These are phyloP conservation scores for Hebeloma cylindrosporum DNA, from an alignment of 768 basidiomycete species.

Conservation along the genomic window DNA sequence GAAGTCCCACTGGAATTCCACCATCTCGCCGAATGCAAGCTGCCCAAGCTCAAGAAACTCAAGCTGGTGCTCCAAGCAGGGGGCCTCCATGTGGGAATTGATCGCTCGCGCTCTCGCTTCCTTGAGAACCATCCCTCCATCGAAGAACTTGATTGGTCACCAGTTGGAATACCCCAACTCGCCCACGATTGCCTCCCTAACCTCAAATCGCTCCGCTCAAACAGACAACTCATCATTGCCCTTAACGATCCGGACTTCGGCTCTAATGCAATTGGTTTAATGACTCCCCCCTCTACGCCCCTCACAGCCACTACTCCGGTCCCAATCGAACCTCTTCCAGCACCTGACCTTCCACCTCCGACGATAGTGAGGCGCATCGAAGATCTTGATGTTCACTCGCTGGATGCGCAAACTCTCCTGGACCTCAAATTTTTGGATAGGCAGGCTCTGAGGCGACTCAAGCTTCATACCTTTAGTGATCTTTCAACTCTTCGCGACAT, in stretches of 20 bases:
- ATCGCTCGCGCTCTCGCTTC: slow-evolving; percentile 38
- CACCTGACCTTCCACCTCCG: too few species aligned
- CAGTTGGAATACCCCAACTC: slow-evolving; percentile 34
- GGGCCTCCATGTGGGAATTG: slow-evolving; percentile 30
- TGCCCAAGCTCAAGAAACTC: slow-evolving; percentile 43
- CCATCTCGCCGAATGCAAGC: slow-evolving; percentile 33
- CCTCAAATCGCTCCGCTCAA: slow-evolving; percentile 38
- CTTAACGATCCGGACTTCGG: slow-evolving; percentile 28
- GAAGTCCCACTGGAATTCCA: slow-evolving; percentile 48
- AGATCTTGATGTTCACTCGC: slow-evolving; percentile 32
- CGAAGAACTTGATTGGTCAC: slow-evolving; percentile 48
- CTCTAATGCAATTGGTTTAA: slow-evolving; percentile 7
- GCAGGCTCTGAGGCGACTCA: slow-evolving; percentile 31
- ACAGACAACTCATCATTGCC: slow-evolving; percentile 34
- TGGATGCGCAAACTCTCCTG: slow-evolving; percentile 31
- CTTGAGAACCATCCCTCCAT: slow-evolving; percentile 45
- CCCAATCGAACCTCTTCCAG: slow-evolving; percentile 12
- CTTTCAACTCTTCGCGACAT: slow-evolving; percentile 31
- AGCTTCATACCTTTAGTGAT: slow-evolving; percentile 30
- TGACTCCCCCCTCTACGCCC: slow-evolving; percentile 25
- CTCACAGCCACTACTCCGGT: slow-evolving; percentile 17
- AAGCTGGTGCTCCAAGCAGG: slow-evolving; percentile 43
- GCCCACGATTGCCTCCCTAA: slow-evolving; percentile 39
- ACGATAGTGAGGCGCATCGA: slow-evolving; percentile 32
- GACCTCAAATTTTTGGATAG: slow-evolving; percentile 31